phyloP scores from a whole-genome alignment of 495 filamentous ascomycete species.

The Annulohypoxylon moriforme region DNA sequence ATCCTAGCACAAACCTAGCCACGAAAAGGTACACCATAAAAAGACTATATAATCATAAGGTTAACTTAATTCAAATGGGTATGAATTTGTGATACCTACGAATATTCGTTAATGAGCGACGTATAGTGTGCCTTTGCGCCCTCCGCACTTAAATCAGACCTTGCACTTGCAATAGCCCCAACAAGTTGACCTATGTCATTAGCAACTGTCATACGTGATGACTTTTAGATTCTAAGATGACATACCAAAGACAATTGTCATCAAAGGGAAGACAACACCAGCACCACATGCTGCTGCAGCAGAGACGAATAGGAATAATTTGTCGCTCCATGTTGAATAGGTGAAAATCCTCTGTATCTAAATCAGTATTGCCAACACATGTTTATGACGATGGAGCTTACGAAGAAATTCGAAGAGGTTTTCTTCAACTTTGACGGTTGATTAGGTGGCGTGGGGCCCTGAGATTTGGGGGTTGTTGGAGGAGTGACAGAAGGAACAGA shows the following conservation, averaged over 20 bases:
- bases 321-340: constrained; percentile 61
- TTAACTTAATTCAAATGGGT: neutral
- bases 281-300: constrained; percentile 60
- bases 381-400: constrained; percentile 20
- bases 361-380: constrained; percentile 13
- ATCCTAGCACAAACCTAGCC: constrained; percentile 66
- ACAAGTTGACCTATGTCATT: constrained; percentile 54
- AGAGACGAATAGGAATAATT: constrained; percentile 52
- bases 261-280: constrained; percentile 62
- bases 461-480: neutral
- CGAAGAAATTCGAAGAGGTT: constrained; percentile 51
- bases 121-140: constrained; percentile 34
- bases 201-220: constrained; percentile 21
- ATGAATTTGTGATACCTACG: constrained; percentile 32
- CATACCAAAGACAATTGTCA: constrained; percentile 63
- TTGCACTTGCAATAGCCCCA: constrained; percentile 44
- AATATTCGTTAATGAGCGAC: constrained; percentile 40
- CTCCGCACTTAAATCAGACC: constrained; percentile 25
- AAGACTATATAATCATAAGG: constrained; percentile 51
- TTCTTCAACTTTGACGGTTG: constrained; percentile 40
- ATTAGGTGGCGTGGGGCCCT: constrained; percentile 11
- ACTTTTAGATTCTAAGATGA: neutral
- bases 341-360: constrained; percentile 59
- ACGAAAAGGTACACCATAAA: constrained; percentile 73
- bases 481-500: neutral